Conservation (phyloP, 495 filamentous ascomycete genomes). For the Tuber calosporum region DNA sequence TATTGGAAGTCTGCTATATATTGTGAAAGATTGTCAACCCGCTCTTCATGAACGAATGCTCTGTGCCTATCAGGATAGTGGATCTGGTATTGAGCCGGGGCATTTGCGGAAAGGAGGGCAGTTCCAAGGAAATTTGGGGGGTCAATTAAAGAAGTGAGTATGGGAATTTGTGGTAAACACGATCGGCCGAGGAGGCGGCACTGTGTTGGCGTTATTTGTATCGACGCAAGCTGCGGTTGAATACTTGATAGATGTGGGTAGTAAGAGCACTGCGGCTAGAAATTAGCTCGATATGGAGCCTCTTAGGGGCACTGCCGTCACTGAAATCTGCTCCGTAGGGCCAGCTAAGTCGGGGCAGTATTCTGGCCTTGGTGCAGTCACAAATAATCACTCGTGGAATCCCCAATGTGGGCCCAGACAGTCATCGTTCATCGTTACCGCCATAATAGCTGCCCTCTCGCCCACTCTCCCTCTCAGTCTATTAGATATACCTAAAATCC, state of each 20-base stretch:
- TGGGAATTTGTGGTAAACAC: not conserved
- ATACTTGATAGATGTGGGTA: not conserved
- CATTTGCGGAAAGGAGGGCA: not conserved
- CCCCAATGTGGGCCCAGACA: not conserved
- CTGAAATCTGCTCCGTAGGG: not conserved
- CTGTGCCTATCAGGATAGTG: not conserved
- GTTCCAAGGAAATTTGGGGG: not conserved
- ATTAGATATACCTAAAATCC: constrained; percentile 32
- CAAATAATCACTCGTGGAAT: not conserved
- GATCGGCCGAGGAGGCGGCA: not conserved
- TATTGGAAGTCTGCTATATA: not conserved
- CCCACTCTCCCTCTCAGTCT: not conserved
- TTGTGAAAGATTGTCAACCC: not conserved
- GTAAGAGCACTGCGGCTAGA: not conserved
- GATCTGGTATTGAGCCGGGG: not conserved
- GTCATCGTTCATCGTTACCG: not conserved
- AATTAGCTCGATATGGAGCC: not conserved
- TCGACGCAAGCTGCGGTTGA: not conserved
- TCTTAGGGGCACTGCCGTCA: not conserved
- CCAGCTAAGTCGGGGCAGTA: not conserved
- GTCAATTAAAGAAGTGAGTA: not conserved
- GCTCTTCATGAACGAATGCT: not conserved
- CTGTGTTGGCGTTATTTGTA: not conserved
- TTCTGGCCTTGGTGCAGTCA: not conserved
- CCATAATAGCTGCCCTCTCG: not conserved